Conservation (phyloP, 345 rosid genomes). For the Populus ilicifolia region DNA sequence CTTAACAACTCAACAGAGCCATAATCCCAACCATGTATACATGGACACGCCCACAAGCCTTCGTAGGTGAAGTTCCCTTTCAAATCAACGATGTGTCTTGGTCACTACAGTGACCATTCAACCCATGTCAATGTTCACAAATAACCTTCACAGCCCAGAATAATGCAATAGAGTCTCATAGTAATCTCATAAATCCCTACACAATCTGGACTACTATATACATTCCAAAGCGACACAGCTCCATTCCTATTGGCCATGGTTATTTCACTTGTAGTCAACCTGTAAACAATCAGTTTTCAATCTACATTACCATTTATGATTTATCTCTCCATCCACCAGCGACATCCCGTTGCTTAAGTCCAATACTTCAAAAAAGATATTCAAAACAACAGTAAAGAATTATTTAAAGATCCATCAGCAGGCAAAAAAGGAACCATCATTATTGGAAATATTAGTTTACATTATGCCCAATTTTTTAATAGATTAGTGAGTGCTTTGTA, state of each 20-base stretch:
- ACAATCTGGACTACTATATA: neutral
- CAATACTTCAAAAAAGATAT: neutral
- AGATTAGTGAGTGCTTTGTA: neutral
- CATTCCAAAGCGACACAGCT: no score
- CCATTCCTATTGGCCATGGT: neutral
- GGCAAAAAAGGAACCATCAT: neutral
- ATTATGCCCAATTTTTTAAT: neutral
- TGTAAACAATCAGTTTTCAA: neutral
- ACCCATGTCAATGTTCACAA: no score
- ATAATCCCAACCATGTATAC: neutral
- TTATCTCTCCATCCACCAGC: neutral
- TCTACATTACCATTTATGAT: neutral
- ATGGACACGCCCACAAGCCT: no score
- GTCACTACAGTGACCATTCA: no score
- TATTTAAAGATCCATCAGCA: slow-evolving; percentile 3
- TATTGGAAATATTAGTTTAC: neutral
- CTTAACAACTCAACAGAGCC: neutral
- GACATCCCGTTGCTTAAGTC: neutral
- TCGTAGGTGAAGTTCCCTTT: no score
- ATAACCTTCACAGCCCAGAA: neutral
- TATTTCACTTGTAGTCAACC: neutral
- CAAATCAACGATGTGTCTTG: no score
- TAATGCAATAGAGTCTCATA: neutral
- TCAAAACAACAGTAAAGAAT: neutral
- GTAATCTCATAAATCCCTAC: neutral